These are phyloP conservation scores for Mycena galopus DNA, from an alignment of 768 basidiomycete species.

Conservation along the genomic window DNA sequence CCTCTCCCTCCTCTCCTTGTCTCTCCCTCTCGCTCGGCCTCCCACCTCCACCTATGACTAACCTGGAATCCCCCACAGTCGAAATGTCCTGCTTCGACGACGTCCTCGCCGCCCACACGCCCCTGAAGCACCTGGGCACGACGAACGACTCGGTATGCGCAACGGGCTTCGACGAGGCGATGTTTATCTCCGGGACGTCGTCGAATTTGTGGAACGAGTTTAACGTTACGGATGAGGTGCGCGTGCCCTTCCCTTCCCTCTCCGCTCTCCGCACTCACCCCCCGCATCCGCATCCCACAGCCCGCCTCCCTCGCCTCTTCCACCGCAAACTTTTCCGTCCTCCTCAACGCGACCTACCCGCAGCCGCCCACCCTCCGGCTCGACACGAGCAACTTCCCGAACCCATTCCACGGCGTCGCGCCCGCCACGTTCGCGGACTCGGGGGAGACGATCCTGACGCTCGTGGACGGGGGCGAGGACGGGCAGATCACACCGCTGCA, in stretches of 20 bases:
- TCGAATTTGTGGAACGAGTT: conserved; percentile 41
- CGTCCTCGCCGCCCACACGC: conserved; percentile 59
- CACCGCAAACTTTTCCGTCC: conserved; percentile 31
- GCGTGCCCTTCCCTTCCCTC: too few species aligned
- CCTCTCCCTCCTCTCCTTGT: background rate
- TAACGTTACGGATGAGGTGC: conserved; percentile 27
- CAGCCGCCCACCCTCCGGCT: conserved; percentile 38
- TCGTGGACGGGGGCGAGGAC: conserved; percentile 58
- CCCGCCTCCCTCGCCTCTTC: conserved; percentile 10
- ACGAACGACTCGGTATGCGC: conserved; percentile 47
- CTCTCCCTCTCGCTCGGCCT: too few species aligned
- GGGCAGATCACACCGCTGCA: conserved; percentile 61
- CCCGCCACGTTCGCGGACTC: conserved; percentile 49
- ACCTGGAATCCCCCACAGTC: conserved; percentile 36
- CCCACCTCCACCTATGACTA: too few species aligned
- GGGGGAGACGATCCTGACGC: conserved; percentile 45
- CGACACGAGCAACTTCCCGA: conserved; percentile 50
- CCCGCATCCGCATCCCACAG: background rate
- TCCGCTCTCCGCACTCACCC: background rate
- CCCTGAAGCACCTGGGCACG: conserved; percentile 60
- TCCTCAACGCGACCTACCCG: conserved; percentile 32
- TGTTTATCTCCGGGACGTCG: conserved; percentile 46
- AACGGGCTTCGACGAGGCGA: conserved; percentile 51
- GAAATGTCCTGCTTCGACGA: conserved; percentile 59
- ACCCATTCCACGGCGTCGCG: conserved; percentile 53